Base-by-base conservation (phyloP, 2,329 filamentous ascomycete species). In the Colletotrichum neosansevieriae region DNA sequence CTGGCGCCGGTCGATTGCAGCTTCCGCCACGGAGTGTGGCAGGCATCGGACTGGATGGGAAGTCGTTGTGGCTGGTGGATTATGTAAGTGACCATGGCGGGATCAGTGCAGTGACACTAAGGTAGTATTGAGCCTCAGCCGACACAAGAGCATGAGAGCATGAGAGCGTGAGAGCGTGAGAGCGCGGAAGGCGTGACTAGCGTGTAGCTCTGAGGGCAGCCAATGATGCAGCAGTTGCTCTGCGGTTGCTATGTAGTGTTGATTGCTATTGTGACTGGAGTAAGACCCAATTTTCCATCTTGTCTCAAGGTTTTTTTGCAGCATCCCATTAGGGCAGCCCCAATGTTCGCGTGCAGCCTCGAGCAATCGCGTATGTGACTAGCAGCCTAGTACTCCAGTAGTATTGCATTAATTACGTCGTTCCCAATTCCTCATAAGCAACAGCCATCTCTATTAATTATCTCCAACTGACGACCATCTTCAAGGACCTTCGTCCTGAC, bases 171-270 rank as follows among this genome's bases (percentile, higher is more conserved):
- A 21, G 21, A 21, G 21, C 21, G 21, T 36, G 40, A 36, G 15
- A 53, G 24, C 49, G 17, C 9, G 45, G 29, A 13, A 49, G 58
- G 60, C 65, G 61, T 65, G 61, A 59, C 40, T 51, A 44, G 53
- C 47, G 17, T 58, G 53, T 53, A 49, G 47, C 34, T 47, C 17
- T 7, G 7, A 17, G 32, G 12, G 17, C 32, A 67, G 68, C 85
- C 84, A 87, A 86, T 86, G 62, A 77, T 24, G 73, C 44, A 4
- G 13, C 74, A 75, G 88, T 90, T 90, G 87, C 86, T 73, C 78
- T 72, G 85, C 78, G 75, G 86, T 88, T 87, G 84, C 81, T 75
- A n/a, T n/a, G n/a, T n/a, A 78, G 72, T 87, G 83, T 87, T 87
- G 82, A 86, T 73, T 70, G 72, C 69, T 66, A 59, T 70, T 58